Evolutionary conservation across 2,329 filamentous ascomycete species (phyloP).

Genomic region (Pseudocercospora cruenta): DNA sequence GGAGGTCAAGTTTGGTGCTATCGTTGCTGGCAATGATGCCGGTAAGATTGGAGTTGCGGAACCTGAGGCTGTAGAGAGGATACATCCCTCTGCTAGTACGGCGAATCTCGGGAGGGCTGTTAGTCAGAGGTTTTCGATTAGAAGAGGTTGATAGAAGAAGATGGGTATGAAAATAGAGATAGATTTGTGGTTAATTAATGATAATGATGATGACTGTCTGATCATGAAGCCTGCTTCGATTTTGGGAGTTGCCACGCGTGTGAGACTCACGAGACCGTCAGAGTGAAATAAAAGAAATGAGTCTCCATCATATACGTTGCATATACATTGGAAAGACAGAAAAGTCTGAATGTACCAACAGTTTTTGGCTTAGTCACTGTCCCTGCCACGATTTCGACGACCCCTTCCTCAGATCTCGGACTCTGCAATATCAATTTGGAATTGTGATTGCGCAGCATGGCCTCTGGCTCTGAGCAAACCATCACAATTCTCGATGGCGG

Average conservation of each 20-base stretch:
- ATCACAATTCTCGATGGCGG: neutral
- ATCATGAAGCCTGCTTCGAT: no score
- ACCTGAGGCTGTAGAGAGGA: conserved; percentile 21
- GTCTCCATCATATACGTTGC: no score
- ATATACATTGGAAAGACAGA: no score
- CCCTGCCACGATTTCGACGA: neutral
- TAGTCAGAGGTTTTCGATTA: neutral
- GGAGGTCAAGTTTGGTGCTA: conserved; percentile 21
- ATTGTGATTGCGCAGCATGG: no score
- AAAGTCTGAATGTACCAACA: no score
- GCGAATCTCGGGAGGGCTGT: neutral
- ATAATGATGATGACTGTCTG: no score
- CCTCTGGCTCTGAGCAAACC: neutral
- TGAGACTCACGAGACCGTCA: no score
- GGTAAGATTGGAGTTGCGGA: conserved; percentile 25
- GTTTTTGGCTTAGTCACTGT: neutral
- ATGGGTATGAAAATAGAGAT: no score
- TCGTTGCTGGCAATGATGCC: conserved; percentile 20
- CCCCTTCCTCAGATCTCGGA: neutral
- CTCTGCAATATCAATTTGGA: neutral
- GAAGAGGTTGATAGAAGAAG: no score
- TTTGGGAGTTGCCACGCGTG: no score
- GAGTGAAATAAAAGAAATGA: no score
- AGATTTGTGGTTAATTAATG: no score
- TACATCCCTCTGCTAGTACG: conserved; percentile 13